Conservation (phyloP, 495 filamentous ascomycete species). For the Daldinia childiae region DNA sequence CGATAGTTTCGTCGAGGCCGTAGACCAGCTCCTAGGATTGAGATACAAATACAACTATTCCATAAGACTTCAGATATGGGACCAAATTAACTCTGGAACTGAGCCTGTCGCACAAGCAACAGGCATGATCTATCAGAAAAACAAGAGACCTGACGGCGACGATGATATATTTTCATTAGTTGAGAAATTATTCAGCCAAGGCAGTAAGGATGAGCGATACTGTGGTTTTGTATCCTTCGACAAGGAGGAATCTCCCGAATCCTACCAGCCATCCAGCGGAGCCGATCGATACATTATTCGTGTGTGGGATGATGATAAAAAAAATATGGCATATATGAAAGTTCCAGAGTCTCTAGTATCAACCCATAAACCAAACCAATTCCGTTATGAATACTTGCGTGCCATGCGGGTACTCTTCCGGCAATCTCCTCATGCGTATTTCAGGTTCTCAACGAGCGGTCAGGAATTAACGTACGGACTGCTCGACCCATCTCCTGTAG, state of each 20-base stretch:
- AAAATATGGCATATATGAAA: constrained; percentile 42
- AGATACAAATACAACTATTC: constrained; percentile 14
- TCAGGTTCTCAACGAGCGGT: not conserved
- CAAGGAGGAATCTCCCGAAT: constrained; percentile 16
- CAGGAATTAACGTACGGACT: constrained; percentile 22
- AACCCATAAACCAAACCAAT: constrained; percentile 32
- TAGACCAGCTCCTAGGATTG: constrained; percentile 22
- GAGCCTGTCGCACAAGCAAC: not conserved
- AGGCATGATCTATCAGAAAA: constrained; percentile 16
- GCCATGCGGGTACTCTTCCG: constrained; percentile 25
- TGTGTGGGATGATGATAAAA: constrained; percentile 10
- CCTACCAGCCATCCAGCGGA: constrained; percentile 21
- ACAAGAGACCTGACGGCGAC: not conserved
- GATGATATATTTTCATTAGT: constrained; percentile 21
- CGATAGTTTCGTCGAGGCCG: constrained; percentile 5
- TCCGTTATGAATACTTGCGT: constrained; percentile 26
- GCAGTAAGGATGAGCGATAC: not conserved
- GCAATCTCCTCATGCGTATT: constrained; percentile 17
- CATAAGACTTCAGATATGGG: constrained; percentile 40
- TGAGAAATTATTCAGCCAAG: constrained; percentile 7
- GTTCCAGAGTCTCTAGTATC: not conserved
- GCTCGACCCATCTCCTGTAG: constrained; percentile 29
- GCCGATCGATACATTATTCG: constrained; percentile 25
- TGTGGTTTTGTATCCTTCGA: constrained; percentile 32
- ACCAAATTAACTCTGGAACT: not conserved